Evolutionary conservation across 2,329 filamentous ascomycete species (phyloP).

Genomic region (Phialophora tarda): DNA sequence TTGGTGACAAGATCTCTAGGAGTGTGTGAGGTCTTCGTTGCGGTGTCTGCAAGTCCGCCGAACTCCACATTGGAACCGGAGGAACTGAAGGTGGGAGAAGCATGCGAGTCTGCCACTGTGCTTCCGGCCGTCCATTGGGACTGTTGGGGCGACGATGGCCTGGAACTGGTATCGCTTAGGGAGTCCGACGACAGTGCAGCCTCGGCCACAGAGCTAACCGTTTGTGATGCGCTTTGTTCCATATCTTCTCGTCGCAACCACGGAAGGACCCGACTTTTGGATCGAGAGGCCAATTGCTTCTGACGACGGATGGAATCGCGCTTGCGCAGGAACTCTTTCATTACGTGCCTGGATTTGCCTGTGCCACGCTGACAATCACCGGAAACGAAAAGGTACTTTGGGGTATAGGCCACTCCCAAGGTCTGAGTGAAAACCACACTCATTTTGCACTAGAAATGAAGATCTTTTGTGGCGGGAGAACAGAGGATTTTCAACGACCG

Average conservation of each 20-base stretch:
- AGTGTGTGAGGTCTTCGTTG: not conserved
- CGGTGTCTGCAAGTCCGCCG: not conserved
- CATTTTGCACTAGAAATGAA: constrained; percentile 13
- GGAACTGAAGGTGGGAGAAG: constrained; percentile 9
- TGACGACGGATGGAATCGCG: constrained; percentile 27
- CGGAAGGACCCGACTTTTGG: constrained; percentile 27
- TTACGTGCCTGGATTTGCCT: constrained; percentile 26
- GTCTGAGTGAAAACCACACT: constrained; percentile 20
- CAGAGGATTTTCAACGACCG: not conserved
- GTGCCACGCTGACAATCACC: constrained; percentile 19
- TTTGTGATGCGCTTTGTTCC: constrained; percentile 11
- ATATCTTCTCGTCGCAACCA: constrained; percentile 31
- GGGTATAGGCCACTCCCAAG: constrained; percentile 17
- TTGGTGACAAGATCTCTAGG: constrained; percentile 1
- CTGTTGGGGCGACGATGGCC: constrained; percentile 17
- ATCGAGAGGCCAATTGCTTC: constrained; percentile 24
- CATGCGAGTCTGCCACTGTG: constrained; percentile 4
- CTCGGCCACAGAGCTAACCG: not conserved
- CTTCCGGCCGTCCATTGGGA: constrained; percentile 17
- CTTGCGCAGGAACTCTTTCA: constrained; percentile 30
- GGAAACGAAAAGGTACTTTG: constrained; percentile 27
- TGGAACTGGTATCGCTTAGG: constrained; percentile 16
- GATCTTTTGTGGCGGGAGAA: not conserved
- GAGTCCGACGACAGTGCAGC: constrained; percentile 11
- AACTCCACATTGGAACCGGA: constrained; percentile 6